Evolutionary conservation across 495 filamentous ascomycete genomes (phyloP).

Genomic region (Aspergillus carlsbadensis): DNA sequence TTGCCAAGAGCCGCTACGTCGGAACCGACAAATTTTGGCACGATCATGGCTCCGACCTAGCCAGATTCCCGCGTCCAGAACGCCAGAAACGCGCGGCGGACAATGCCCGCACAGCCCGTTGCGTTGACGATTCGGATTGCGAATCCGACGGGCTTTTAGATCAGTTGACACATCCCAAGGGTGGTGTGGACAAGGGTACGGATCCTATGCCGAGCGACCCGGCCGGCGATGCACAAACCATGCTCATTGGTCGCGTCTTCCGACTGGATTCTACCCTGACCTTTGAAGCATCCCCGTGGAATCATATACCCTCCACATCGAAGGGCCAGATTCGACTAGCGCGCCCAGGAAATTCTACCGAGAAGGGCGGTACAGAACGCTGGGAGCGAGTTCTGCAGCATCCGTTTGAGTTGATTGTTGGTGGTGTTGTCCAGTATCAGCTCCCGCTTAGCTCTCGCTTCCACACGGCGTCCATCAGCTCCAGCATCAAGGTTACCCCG

Average conservation of each 20-base stretch:
- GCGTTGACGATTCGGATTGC: conserved; percentile 26
- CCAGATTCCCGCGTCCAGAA: conserved; percentile 35
- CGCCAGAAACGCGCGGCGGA: conserved; percentile 37
- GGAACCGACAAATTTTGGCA: conserved; percentile 75
- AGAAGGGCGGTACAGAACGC: conserved; percentile 77
- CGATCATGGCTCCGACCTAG: conserved; percentile 44
- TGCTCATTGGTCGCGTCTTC: conserved; percentile 85
- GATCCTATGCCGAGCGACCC: conserved; percentile 66
- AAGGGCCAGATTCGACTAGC: conserved; percentile 77
- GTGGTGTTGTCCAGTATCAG: conserved; percentile 85
- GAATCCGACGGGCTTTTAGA: conserved; percentile 11
- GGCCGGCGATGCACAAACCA: conserved; percentile 69
- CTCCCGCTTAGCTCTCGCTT: conserved; percentile 75
- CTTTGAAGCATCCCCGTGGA: conserved; percentile 86
- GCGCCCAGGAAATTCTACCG: conserved; percentile 86
- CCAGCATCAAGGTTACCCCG: conserved; percentile 50
- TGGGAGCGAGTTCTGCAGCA: conserved; percentile 91
- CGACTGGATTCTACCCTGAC: conserved; percentile 81
- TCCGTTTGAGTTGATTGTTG: conserved; percentile 87
- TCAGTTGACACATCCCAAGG: conserved; percentile 13
- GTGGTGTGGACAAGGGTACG: conserved; percentile 64
- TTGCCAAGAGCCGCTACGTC: conserved; percentile 86
- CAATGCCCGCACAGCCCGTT: conserved; percentile 31
- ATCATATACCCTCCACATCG: conserved; percentile 61
- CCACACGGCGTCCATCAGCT: conserved; percentile 53